Percentiles rank a stretch among this genome's conserved stretches.
These are phyloP conservation scores for Komagataella pseudopastoris DNA, from an alignment of 805 yeast genomes.

Conservation along the genomic window DNA sequence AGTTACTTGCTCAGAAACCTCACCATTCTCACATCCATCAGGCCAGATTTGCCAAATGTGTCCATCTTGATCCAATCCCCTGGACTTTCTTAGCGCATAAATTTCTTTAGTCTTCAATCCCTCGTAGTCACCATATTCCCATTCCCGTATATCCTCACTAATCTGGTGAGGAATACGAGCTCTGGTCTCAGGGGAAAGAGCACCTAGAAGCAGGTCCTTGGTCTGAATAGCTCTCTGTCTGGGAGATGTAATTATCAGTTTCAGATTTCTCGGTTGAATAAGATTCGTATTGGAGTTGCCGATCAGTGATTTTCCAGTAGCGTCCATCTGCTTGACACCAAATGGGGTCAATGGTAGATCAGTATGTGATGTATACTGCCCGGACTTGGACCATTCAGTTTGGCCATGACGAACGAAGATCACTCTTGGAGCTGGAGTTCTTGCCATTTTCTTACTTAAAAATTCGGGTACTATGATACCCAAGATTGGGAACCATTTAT, in stretches of 20 bases:
- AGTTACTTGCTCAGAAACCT: conserved; percentile 50
- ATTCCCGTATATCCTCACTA: conserved; percentile 72
- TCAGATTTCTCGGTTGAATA: conserved; percentile 50
- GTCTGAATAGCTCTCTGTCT: conserved; percentile 71
- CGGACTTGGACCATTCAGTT: conserved; percentile 92
- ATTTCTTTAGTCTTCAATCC: conserved; percentile 66
- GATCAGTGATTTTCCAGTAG: conserved; percentile 61
- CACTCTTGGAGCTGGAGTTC: conserved; percentile 45
- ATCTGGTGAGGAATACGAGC: conserved; percentile 28
- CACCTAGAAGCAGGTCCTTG: conserved; percentile 43
- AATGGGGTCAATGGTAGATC: conserved; percentile 67
- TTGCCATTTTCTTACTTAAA: conserved; percentile 7
- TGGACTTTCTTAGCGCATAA: conserved; percentile 36
- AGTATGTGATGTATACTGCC: conserved; percentile 82
- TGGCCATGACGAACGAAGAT: conserved; percentile 76
- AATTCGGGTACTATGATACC: not conserved
- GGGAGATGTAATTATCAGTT: conserved; percentile 67
- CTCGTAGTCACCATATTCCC: conserved; percentile 97
- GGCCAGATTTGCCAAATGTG: conserved; percentile 70
- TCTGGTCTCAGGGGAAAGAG: conserved; percentile 27
- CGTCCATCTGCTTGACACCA: conserved; percentile 65
- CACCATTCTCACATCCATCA: conserved; percentile 92
- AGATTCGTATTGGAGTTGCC: conserved; percentile 36
- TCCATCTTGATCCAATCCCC: conserved; percentile 37
- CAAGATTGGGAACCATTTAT: not conserved